These are phyloP conservation scores for Exophiala phaeomuriformis DNA, from an alignment of 2,329 filamentous ascomycete genomes.

Conservation along the genomic window DNA sequence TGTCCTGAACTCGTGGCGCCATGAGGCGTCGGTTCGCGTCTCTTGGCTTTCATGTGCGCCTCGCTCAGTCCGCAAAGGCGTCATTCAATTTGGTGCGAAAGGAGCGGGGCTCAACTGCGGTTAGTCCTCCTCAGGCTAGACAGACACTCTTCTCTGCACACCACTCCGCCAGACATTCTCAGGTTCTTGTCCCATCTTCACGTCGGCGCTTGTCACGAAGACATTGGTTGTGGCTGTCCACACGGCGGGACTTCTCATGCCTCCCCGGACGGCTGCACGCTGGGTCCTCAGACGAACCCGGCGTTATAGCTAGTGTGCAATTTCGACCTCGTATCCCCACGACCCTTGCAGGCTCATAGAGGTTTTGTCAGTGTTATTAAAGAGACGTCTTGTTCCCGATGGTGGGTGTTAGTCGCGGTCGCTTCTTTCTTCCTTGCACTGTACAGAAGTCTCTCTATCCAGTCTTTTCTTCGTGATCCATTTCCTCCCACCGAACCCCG, in stretches of 20 bases:
- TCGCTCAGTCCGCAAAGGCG: background rate
- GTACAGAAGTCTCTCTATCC: background rate
- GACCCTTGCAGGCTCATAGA: background rate
- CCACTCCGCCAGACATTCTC: too few species aligned
- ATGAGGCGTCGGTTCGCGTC: background rate
- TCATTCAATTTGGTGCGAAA: too few species aligned
- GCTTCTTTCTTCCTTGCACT: background rate
- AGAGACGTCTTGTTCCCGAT: background rate
- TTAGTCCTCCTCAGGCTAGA: too few species aligned
- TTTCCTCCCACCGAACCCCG: background rate
- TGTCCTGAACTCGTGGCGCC: background rate
- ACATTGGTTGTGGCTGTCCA: too few species aligned
- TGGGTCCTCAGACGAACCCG: too few species aligned
- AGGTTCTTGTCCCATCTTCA: too few species aligned
- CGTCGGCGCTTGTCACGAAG: too few species aligned
- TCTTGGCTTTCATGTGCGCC: background rate
- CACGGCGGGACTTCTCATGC: too few species aligned
- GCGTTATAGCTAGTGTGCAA: background rate
- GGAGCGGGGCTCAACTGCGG: too few species aligned
- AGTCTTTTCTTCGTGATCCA: background rate
- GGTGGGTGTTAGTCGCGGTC: background rate
- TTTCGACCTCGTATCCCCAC: background rate
- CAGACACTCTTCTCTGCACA: too few species aligned
- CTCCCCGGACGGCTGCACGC: too few species aligned
- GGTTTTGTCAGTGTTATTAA: background rate